phyloP scores from a whole-genome alignment of 306 rosid species.

The Lithocarpus polystachyus region DNA sequence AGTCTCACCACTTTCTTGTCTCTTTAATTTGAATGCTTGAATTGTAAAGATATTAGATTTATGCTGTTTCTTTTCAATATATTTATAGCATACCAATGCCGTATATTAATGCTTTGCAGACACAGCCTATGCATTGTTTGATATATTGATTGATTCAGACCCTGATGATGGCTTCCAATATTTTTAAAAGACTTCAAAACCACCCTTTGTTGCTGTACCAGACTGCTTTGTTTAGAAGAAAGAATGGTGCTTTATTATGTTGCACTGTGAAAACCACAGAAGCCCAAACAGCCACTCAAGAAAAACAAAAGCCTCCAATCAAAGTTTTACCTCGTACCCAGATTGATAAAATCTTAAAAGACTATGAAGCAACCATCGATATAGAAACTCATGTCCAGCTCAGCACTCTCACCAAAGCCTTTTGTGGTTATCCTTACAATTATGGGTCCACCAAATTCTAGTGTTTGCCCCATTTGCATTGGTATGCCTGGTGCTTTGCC shows the following conservation, averaged over 20 bases:
- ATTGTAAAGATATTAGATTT: not conserved
- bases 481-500: constrained; percentile 93
- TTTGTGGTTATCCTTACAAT: constrained; percentile 73
- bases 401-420: constrained; percentile 82
- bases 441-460: constrained; percentile 72
- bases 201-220: constrained; percentile 48
- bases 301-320: constrained; percentile 38
- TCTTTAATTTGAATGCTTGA: too few species aligned
- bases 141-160: not conserved
- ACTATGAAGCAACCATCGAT: constrained; percentile 73
- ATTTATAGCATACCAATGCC: not conserved
- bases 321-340: constrained; percentile 48
- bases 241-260: constrained; percentile 32
- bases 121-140: not conserved
- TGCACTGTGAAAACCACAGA: constrained; percentile 55
- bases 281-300: constrained; percentile 59
- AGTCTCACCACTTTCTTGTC: too few species aligned
- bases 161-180: constrained; percentile 54
- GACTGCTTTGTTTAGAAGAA: constrained; percentile 41
- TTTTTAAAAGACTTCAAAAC: constrained; percentile 60
- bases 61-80: not conserved
- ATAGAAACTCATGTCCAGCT: constrained; percentile 98
- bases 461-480: constrained; percentile 84
- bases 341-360: constrained; percentile 52
- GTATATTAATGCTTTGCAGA: not conserved